These are phyloP conservation scores for Inga leiocalycina DNA, from an alignment of 306 rosid genomes.

Conservation along the genomic window DNA sequence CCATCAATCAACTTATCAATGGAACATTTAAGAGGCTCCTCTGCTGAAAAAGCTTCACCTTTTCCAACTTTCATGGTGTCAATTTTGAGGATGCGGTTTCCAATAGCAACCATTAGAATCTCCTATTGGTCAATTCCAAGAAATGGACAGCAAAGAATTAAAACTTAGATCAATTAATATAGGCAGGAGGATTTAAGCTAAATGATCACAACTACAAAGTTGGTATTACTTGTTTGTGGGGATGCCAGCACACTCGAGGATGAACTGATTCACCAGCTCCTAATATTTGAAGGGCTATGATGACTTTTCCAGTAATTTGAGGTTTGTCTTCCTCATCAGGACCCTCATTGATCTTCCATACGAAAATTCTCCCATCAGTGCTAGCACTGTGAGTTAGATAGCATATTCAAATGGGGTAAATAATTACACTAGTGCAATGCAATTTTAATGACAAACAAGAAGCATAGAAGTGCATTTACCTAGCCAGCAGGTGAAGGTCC, in stretches of 20 bases:
- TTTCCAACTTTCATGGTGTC: slow-evolving; percentile 65
- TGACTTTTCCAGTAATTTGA: slow-evolving; percentile 65
- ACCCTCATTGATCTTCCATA: slow-evolving; percentile 73
- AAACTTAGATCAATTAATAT: slow-evolving; percentile 2
- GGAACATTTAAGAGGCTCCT: slow-evolving; percentile 64
- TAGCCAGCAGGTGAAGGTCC: slow-evolving; percentile 77
- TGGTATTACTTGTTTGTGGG: slow-evolving; percentile 70
- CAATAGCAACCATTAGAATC: slow-evolving; percentile 64
- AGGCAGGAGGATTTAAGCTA: slow-evolving; percentile 26
- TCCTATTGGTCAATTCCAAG: slow-evolving; percentile 52
- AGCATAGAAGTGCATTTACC: slow-evolving; percentile 45
- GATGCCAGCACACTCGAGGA: slow-evolving; percentile 84
- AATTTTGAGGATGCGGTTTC: slow-evolving; percentile 56
- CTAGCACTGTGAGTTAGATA: slow-evolving; percentile 55
- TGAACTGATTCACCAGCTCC: slow-evolving; percentile 60
- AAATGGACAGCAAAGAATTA: background rate
- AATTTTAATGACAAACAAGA: slow-evolving; percentile 29
- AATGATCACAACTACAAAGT: slow-evolving; percentile 18
- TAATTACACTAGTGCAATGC: slow-evolving; percentile 3
- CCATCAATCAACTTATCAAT: slow-evolving; percentile 70
- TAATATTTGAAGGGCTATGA: slow-evolving; percentile 63
- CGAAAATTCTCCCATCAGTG: slow-evolving; percentile 67
- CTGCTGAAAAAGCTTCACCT: slow-evolving; percentile 55
- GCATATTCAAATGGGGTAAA: slow-evolving; percentile 19
- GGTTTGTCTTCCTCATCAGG: slow-evolving; percentile 76